Evolutionary conservation across 2,329 filamentous ascomycete species (phyloP).

Genomic region (Fusarium nisikadoi): DNA sequence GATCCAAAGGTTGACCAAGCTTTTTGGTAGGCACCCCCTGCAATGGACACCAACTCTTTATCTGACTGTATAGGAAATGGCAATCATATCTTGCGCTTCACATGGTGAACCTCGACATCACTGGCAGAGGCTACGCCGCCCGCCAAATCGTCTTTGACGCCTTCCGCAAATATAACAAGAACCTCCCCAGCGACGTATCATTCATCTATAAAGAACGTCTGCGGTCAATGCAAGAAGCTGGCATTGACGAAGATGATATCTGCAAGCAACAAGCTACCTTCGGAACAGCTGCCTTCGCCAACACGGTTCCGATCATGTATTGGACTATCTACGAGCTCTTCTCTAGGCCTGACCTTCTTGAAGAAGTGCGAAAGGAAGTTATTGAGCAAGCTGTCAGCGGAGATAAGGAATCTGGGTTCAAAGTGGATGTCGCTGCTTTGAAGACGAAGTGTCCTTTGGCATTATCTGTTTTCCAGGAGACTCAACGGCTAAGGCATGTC

Average conservation of each 20-base stretch:
- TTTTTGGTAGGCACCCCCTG: conserved; percentile 21
- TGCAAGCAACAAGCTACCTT: conserved; percentile 33
- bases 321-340: conserved; percentile 36
- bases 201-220: conserved; percentile 17
- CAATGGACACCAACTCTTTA: too few species aligned
- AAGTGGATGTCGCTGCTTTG: conserved; percentile 16
- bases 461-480: conserved; percentile 24
- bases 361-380: conserved; percentile 21
- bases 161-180: conserved; percentile 25
- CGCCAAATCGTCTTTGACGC: conserved; percentile 33
- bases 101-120: conserved; percentile 19
- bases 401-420: not conserved
- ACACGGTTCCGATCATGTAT: conserved; percentile 26
- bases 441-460: conserved; percentile 32
- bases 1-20: conserved; percentile 25
- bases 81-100: conserved; percentile 27
- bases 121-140: conserved; percentile 23
- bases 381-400: conserved; percentile 7
- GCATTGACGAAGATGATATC: conserved; percentile 23
- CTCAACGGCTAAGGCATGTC: conserved; percentile 18
- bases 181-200: conserved; percentile 22
- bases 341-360: conserved; percentile 13
- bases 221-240: conserved; percentile 12
- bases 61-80: conserved; percentile 15
- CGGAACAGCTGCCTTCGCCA: conserved; percentile 25